A percentile compares a stretch with the other conserved stretches of the same genome.
Evolutionary conservation across 768 basidiomycete genomes (phyloP).

Genomic region (Exsudoporus frostii): DNA sequence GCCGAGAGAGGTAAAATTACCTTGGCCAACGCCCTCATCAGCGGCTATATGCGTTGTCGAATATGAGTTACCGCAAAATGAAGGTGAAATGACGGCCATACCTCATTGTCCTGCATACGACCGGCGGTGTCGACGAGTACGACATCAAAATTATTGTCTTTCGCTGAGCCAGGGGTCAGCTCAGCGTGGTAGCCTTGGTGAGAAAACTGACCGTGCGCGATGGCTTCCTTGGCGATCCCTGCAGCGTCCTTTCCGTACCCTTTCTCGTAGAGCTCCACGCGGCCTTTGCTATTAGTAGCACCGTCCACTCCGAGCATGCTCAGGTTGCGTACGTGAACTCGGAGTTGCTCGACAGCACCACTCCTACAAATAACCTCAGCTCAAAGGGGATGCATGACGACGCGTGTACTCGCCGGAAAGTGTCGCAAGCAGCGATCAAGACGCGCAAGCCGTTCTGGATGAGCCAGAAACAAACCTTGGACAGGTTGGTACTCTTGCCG

Average conservation of each 20-base stretch:
- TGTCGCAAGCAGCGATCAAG: conserved; percentile 97
- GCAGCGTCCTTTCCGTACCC: conserved; percentile 99
- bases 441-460: conserved; percentile 93
- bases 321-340: conserved; percentile 94
- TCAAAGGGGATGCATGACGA: neutral
- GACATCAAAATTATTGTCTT: conserved; percentile 90
- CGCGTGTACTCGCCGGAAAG: conserved; percentile 65
- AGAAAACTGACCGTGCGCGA: conserved; percentile 67
- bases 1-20: conserved; percentile 33
- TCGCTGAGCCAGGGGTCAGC: conserved; percentile 47
- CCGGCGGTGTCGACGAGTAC: conserved; percentile 98
- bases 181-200: neutral
- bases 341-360: conserved; percentile 95
- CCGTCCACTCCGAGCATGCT: conserved; percentile 77
- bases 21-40: conserved; percentile 99
- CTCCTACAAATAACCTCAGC: conserved; percentile 46
- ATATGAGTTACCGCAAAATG: neutral
- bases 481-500: conserved; percentile 96
- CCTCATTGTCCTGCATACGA: conserved; percentile 99
- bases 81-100: conserved; percentile 29
- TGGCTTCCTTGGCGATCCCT: conserved; percentile 94
- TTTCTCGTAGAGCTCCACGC: conserved; percentile 91
- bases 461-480: conserved; percentile 99
- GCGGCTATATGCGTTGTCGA: conserved; percentile 49
- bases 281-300: conserved; percentile 62